Evolutionary conservation across 768 basidiomycete genomes (phyloP), one percentile per base, ranked within the genome.

Genomic region (Amanita muscaria): DNA sequence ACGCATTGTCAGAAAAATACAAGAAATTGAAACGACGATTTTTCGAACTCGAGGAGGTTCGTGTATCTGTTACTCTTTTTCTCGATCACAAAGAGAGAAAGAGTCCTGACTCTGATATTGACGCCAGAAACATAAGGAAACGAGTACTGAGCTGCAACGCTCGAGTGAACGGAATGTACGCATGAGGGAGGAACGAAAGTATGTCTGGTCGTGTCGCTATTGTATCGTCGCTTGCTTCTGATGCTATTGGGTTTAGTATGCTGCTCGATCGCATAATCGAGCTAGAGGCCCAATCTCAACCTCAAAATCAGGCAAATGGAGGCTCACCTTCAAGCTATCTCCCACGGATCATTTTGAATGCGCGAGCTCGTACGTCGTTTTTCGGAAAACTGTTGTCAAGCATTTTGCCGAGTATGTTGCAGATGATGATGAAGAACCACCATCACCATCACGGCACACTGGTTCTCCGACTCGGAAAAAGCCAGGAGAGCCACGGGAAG

Each of bases 41-140:
- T 58, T 72, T 73, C 51, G 79, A 82, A 43, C 72, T 84, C 32
- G 80, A 84, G 53, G 77, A 85, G 74, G 84, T 85, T 43, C 53
- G 77, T 64, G 37, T 30, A 36, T 25, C 19, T 37, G 19, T 51
- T 36, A 41, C 47, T 53, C 49, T 59, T 50, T 56, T 56, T 60
- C 51, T 59, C 51, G 42, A 48, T 44, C 16, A 36, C 47, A 46
- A 50, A 46, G 53, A 55, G 53, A 59, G 54, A 55, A 57, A 53
- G 50, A 51, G 56, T 29, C 49, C 53, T 61, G 46, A 55, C 55
- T 34, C 48, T 30, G 38, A 48, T 56, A 53, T 57, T 64, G 50
- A 58, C 54, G 55, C 53, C 62, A 83, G 77, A 72, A 75, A 69
- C 69, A 73, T 59, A 76, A 80, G 62, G 79, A 79, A 53, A 64